Conservation (phyloP, 2,329 filamentous ascomycete genomes). For the Cryphonectria naterciae region DNA sequence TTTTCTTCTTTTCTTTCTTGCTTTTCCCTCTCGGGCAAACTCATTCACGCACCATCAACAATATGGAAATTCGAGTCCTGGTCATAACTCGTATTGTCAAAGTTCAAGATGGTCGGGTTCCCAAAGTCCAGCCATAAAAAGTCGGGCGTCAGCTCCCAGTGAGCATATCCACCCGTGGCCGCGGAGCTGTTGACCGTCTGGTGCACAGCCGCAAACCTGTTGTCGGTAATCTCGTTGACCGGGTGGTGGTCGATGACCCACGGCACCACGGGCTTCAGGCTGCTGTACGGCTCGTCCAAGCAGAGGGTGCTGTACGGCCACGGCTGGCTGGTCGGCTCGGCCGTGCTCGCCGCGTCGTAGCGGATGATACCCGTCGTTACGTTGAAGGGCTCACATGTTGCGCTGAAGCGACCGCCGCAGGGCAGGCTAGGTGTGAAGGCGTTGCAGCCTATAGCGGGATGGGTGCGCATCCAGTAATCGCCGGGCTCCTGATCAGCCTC, state of each 20-base stretch:
- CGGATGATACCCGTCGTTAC: constrained; percentile 31
- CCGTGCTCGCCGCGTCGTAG: constrained; percentile 29
- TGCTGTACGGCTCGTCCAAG: constrained; percentile 13
- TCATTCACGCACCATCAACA: constrained; percentile 18
- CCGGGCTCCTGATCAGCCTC: constrained; percentile 36
- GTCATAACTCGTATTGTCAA: constrained; percentile 26
- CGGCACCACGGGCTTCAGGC: constrained; percentile 26
- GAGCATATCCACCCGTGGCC: constrained; percentile 5
- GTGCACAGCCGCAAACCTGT: constrained; percentile 9
- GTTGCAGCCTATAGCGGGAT: constrained; percentile 30
- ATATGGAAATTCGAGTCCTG: constrained; percentile 24
- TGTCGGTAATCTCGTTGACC: constrained; percentile 23
- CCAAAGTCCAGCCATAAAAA: constrained; percentile 29
- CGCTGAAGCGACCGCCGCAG: constrained; percentile 16
- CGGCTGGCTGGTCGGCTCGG: constrained; percentile 24
- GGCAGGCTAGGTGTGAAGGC: constrained; percentile 18
- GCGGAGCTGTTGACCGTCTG: constrained; percentile 5
- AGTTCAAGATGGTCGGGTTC: constrained; percentile 27
- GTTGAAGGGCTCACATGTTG: constrained; percentile 23
- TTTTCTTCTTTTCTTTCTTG: too few relatives aligned
- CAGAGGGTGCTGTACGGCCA: constrained; percentile 18
- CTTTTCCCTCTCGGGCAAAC: too few relatives aligned
- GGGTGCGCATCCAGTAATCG: constrained; percentile 35
- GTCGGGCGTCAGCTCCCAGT: constrained; percentile 28
- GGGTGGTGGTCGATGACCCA: constrained; percentile 28